Base-by-base conservation (phyloP, 805 yeast genomes). In the Wickerhamomyces canadensis region DNA sequence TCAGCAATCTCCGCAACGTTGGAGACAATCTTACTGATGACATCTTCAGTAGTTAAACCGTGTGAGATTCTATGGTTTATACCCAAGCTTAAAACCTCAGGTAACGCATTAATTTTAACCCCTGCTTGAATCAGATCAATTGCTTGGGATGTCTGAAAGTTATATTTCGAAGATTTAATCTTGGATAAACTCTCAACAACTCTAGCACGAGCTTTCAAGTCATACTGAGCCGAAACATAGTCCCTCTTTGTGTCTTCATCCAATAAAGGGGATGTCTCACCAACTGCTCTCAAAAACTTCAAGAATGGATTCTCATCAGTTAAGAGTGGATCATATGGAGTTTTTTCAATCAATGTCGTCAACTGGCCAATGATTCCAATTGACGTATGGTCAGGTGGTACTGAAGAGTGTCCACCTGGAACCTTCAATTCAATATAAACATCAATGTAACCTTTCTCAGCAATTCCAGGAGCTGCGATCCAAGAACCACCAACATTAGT, bases 371-470 rank as follows among this genome's bases (percentile, higher is more conserved):
- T 64, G 26, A 85, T 70, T 11, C 93, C 95, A 59, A 86, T 83
- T 2, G 83, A 71, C 5, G 93, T 83, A 52, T 84, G 93, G 34
- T 76, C 81, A 1, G 88, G 89, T 5, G 94, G 91, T 16, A 68
- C 56, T 6, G 88, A 79, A 1, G 89, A 77, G 53, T 84, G 93
- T 6, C 94, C 94, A 24, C 93, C 93, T 10, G 75, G 74, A 23
- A 82, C 77, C 19, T 60, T 58, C 31, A 81, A 58, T 7, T 64
- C 62, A 25, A 80, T 63, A 24, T 57, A 56, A 27, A 77, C 57
- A 37, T 77, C 79, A n/a, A 78, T 54, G 43, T 68, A 71, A 6
- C 84, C 84, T 57, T 77, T 77, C 51, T 80, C 82, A 14, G 75
- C 76, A n/a, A 78, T 70, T 7, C 74, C 70, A 4, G 78, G 72